Percentiles rank a stretch among this genome's conserved stretches.
Conservation (phyloP, 2,329 filamentous ascomycete genomes). For the Stagonosporopsis chrysanthemi region DNA sequence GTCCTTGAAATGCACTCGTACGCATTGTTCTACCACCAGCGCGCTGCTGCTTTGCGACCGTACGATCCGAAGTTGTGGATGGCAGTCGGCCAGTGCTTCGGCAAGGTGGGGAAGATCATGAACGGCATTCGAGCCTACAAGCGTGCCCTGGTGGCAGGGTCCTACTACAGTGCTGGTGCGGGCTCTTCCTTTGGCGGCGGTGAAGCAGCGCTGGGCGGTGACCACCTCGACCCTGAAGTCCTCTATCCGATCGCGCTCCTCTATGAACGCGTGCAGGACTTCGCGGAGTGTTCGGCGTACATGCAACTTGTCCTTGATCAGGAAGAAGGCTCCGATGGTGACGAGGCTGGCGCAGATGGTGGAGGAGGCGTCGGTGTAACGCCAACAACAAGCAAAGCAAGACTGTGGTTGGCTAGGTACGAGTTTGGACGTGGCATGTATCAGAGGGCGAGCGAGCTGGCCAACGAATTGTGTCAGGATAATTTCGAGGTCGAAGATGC, state of each 20-base stretch:
- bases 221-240: slow-evolving; percentile 85
- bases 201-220: slow-evolving; percentile 55
- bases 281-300: slow-evolving; percentile 83
- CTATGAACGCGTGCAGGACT: slow-evolving; percentile 81
- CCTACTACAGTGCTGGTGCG: slow-evolving; percentile 76
- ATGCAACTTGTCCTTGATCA: slow-evolving; percentile 97
- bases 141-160: slow-evolving; percentile 85
- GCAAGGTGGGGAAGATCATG: slow-evolving; percentile 84
- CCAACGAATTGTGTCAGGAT: slow-evolving; percentile 92
- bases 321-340: slow-evolving; percentile 72
- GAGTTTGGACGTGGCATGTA: slow-evolving; percentile 80
- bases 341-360: slow-evolving; percentile 49
- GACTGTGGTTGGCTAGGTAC: slow-evolving; percentile 90
- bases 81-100: slow-evolving; percentile 89
- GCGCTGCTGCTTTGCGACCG: slow-evolving; percentile 88
- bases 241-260: slow-evolving; percentile 88
- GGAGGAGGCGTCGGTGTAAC: slow-evolving; percentile 81
- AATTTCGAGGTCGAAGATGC: slow-evolving; percentile 82
- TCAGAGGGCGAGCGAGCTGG: slow-evolving; percentile 77
- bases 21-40: slow-evolving; percentile 96
- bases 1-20: slow-evolving; percentile 98
- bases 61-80: slow-evolving; percentile 99
- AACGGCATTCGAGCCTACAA: slow-evolving; percentile 97
- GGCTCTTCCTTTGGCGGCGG: slow-evolving; percentile 57
- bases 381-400: slow-evolving; percentile 86